Evolutionary conservation across 768 basidiomycete genomes (phyloP).

Genomic region (Mycena epipterygia): DNA sequence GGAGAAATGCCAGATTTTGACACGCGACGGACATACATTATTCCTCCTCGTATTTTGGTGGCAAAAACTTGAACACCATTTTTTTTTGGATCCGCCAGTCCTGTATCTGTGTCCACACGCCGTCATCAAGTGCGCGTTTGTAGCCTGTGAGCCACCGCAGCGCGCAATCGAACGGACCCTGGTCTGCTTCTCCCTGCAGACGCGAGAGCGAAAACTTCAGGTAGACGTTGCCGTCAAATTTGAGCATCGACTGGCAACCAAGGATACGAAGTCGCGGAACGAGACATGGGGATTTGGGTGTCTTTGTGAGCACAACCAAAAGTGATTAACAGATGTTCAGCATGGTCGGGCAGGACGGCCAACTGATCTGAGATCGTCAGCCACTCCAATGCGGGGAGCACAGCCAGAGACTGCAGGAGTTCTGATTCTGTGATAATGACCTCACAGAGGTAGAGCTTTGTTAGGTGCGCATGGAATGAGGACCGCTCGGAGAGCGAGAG

Average conservation of each 20-base stretch:
- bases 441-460: neutral
- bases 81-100: too few species aligned
- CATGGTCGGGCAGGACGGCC: too few species aligned
- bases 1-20: too few species aligned
- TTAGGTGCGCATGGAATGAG: neutral
- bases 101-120: neutral
- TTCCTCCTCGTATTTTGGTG: too few species aligned
- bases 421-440: neutral
- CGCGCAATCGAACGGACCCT: neutral
- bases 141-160: neutral
- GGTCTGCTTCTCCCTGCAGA: too few species aligned
- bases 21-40: too few species aligned
- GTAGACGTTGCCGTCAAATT: neutral
- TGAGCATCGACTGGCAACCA: neutral
- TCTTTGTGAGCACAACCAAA: neutral
- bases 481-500: neutral
- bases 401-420: neutral
- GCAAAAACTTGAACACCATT: too few species aligned
- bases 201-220: neutral
- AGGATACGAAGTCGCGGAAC: neutral
- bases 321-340: neutral
- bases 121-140: neutral
- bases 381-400: neutral
- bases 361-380: neutral
- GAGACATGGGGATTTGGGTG: neutral